phyloP scores from a whole-genome alignment of 805 yeast species.

The Lipomyces sp. region DNA sequence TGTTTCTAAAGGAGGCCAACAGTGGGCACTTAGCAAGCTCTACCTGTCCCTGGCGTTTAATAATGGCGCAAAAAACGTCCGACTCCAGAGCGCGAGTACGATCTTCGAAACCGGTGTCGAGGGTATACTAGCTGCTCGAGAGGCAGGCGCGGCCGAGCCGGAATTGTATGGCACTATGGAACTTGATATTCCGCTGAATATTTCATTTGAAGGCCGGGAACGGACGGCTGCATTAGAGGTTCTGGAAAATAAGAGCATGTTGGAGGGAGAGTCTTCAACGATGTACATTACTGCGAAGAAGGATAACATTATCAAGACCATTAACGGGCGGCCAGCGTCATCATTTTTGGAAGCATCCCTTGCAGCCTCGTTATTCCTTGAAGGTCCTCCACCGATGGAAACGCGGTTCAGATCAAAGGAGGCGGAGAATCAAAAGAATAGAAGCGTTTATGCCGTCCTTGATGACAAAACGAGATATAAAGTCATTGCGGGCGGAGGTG shows the following conservation, averaged over 20 bases:
- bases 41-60: slow-evolving; percentile 22
- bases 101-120: slow-evolving; percentile 35
- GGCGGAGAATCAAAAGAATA: slow-evolving; percentile 19
- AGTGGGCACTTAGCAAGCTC: slow-evolving; percentile 24
- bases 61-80: slow-evolving; percentile 8
- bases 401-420: slow-evolving; percentile 13
- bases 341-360: slow-evolving; percentile 52
- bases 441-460: slow-evolving; percentile 32
- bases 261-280: slow-evolving; percentile 29
- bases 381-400: slow-evolving; percentile 25
- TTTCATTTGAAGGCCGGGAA: slow-evolving; percentile 16
- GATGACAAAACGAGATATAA: slow-evolving; percentile 49
- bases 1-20: slow-evolving; percentile 30
- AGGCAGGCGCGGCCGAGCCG: slow-evolving; percentile 14
- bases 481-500: slow-evolving; percentile 76
- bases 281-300: slow-evolving; percentile 55
- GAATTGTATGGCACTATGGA: slow-evolving; percentile 23
- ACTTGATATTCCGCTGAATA: slow-evolving; percentile 24
- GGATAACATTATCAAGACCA: slow-evolving; percentile 63
- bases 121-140: slow-evolving; percentile 18
- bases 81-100: slow-evolving; percentile 32
- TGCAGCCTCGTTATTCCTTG: slow-evolving; percentile 32
- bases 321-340: slow-evolving; percentile 63
- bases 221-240: slow-evolving; percentile 24
- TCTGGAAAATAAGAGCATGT: slow-evolving; percentile 7